phyloP scores from a whole-genome alignment of 2,329 filamentous ascomycete species.

The Furcasterigmium sp. region DNA sequence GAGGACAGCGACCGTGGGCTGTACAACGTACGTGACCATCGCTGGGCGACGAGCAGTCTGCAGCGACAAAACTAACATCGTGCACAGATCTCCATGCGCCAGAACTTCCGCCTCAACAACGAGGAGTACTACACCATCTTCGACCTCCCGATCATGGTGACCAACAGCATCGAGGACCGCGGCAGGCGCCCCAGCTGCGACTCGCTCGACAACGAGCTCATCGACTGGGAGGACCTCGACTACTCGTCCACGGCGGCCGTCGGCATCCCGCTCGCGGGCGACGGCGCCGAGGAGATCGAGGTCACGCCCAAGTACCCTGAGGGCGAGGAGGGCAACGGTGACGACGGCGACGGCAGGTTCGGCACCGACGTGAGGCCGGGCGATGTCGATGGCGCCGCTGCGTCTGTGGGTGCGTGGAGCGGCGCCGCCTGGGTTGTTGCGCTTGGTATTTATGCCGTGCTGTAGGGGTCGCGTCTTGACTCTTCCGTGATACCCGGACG shows the following conservation, averaged over 20 bases:
- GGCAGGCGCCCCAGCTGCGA: slow-evolving; percentile 43
- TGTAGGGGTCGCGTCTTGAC: slow-evolving; percentile 2
- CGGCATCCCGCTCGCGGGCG: slow-evolving; percentile 45
- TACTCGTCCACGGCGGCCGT: slow-evolving; percentile 34
- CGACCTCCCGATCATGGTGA: slow-evolving; percentile 63
- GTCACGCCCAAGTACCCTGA: slow-evolving; percentile 13
- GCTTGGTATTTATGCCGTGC: slow-evolving; percentile 22
- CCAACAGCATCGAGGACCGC: slow-evolving; percentile 52
- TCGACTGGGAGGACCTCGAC: slow-evolving; percentile 40
- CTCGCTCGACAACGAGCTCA: slow-evolving; percentile 43
- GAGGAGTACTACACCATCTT: slow-evolving; percentile 65
- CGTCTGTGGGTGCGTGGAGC: slow-evolving; percentile 24
- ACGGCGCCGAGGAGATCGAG: slow-evolving; percentile 41
- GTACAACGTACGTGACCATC: slow-evolving; percentile 50
- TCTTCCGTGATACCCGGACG: not conserved
- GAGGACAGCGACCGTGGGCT: slow-evolving; percentile 48
- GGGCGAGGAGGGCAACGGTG: slow-evolving; percentile 3
- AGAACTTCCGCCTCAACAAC: slow-evolving; percentile 62
- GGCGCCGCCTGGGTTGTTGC: slow-evolving; percentile 25
- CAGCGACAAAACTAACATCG: not conserved
- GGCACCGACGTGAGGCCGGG: slow-evolving; percentile 20
- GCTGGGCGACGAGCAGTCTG: not conserved
- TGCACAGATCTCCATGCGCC: slow-evolving; percentile 60
- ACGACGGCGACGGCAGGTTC: slow-evolving; percentile 14
- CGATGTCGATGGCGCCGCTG: slow-evolving; percentile 26